These are phyloP conservation scores for Tephrocybe rancida DNA, from an alignment of 768 basidiomycete genomes.

Conservation along the genomic window DNA sequence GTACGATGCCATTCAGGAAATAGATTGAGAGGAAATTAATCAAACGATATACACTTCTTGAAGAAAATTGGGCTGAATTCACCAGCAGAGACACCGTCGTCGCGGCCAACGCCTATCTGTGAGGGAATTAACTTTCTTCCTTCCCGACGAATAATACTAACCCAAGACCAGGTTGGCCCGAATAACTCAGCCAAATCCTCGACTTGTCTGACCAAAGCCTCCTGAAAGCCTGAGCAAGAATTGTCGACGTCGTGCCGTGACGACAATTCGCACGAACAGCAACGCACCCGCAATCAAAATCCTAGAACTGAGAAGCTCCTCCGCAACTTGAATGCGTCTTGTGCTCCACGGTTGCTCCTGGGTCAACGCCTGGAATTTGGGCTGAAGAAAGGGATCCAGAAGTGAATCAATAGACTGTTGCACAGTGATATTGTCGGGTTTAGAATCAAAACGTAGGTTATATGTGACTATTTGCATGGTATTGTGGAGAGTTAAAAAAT, in stretches of 20 bases:
- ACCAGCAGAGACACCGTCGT: conserved; percentile 55
- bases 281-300: conserved; percentile 41
- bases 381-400: conserved; percentile 40
- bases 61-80: conserved; percentile 69
- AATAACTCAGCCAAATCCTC: conserved; percentile 55
- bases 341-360: conserved; percentile 59
- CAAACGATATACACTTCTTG: conserved; percentile 35
- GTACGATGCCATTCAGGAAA: background rate
- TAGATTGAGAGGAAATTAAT: conserved; percentile 19
- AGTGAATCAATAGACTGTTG: conserved; percentile 44
- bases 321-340: conserved; percentile 47
- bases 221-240: conserved; percentile 45
- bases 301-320: conserved; percentile 42
- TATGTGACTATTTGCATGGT: conserved; percentile 45
- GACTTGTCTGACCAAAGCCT: conserved; percentile 59
- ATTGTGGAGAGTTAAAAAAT: too few species aligned
- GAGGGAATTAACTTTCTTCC: background rate
- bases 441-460: conserved; percentile 57
- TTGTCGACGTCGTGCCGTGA: background rate
- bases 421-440: conserved; percentile 53
- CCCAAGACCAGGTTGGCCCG: conserved; percentile 57
- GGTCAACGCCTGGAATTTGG: conserved; percentile 29
- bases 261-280: too few species aligned
- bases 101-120: conserved; percentile 63
- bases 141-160: conserved; percentile 21